A percentile compares a stretch with the other conserved stretches of the same genome.
These are phyloP conservation scores for Aspergillus avenaceus DNA, from an alignment of 495 filamentous ascomycete species.

Conservation along the genomic window DNA sequence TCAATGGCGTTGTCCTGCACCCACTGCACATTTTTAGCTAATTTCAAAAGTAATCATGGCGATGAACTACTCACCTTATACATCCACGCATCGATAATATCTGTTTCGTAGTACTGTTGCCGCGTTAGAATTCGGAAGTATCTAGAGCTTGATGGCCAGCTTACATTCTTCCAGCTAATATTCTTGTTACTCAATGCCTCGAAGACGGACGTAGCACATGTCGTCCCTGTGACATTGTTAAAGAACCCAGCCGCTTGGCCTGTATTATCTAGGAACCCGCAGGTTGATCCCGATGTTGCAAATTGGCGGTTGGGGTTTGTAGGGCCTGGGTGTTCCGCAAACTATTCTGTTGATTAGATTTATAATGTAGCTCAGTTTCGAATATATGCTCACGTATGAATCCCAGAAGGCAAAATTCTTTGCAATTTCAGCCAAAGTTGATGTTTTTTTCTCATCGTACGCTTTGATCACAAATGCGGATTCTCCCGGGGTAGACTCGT, in stretches of 20 bases:
- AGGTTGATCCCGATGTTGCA: slow-evolving; percentile 32
- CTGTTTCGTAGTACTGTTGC: slow-evolving; percentile 38
- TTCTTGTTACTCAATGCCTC: slow-evolving; percentile 30
- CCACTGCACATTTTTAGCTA: slow-evolving; percentile 20
- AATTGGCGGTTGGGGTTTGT: slow-evolving; percentile 40
- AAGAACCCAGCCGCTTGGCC: slow-evolving; percentile 30
- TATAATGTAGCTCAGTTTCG: background rate
- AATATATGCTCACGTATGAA: slow-evolving; percentile 23
- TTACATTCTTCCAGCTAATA: slow-evolving; percentile 35
- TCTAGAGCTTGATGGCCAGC: background rate
- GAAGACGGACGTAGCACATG: slow-evolving; percentile 33
- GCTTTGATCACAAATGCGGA: slow-evolving; percentile 38
- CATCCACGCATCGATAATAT: slow-evolving; percentile 35
- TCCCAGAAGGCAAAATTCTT: slow-evolving; percentile 42
- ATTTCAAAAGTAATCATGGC: background rate
- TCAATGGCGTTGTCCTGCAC: slow-evolving; percentile 37
- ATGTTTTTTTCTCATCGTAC: slow-evolving; percentile 33
- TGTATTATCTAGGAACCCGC: slow-evolving; percentile 30
- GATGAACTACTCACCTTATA: slow-evolving; percentile 26
- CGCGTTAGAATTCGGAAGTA: background rate
- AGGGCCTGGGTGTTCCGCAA: slow-evolving; percentile 37
- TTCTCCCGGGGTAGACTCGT: slow-evolving; percentile 33
- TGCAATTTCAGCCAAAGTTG: slow-evolving; percentile 30
- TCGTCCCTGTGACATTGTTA: slow-evolving; percentile 33
- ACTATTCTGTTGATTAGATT: slow-evolving; percentile 15